These are phyloP conservation scores for Pseudopediastrum boryanum DNA, from an alignment of 139 green algal genomes.

Conservation along the genomic window DNA sequence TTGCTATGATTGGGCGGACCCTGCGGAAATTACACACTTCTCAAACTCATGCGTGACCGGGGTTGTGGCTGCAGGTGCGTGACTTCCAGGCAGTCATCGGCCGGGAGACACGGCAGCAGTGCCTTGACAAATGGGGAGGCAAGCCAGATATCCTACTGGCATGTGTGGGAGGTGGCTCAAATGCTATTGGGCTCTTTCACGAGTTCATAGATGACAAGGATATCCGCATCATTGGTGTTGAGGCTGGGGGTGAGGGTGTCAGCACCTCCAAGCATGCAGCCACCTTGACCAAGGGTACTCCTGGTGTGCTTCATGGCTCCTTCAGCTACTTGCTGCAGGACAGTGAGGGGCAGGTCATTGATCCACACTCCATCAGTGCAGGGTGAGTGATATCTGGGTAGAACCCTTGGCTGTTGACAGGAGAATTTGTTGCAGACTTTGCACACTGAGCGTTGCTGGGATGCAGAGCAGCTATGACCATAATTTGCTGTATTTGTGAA, in stretches of 20 bases:
- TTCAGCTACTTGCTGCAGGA: conserved; percentile 97
- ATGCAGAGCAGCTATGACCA: too few relatives aligned
- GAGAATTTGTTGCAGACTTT: conserved; percentile 4
- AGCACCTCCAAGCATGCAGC: conserved; percentile 95
- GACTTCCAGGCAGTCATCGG: conserved; percentile 98
- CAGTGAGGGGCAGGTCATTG: conserved; percentile 95
- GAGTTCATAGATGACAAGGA: conserved; percentile 94
- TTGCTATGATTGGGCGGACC: too few relatives aligned
- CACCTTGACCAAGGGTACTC: conserved; percentile 93
- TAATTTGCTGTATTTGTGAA: too few relatives aligned
- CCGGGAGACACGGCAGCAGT: conserved; percentile 79
- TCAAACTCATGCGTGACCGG: too few relatives aligned
- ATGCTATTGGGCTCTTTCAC: conserved; percentile 99
- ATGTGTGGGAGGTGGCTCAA: conserved; percentile 97
- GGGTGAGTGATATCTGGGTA: conserved; percentile 67
- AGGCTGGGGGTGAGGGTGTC: conserved; percentile 89
- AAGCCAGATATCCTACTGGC: conserved; percentile 95
- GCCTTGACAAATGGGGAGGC: conserved; percentile 83
- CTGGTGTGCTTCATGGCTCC: conserved; percentile 96
- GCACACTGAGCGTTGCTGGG: background rate
- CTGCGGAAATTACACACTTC: too few relatives aligned
- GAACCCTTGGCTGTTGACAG: background rate
- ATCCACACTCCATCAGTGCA: conserved; percentile 97
- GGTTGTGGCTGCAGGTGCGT: conserved; percentile 69
- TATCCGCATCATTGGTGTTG: conserved; percentile 78